Percentiles rank a stretch among this genome's conserved stretches.
Conservation (phyloP, 148 eudicot genomes). For the Amaranthus hypochondriacus region DNA sequence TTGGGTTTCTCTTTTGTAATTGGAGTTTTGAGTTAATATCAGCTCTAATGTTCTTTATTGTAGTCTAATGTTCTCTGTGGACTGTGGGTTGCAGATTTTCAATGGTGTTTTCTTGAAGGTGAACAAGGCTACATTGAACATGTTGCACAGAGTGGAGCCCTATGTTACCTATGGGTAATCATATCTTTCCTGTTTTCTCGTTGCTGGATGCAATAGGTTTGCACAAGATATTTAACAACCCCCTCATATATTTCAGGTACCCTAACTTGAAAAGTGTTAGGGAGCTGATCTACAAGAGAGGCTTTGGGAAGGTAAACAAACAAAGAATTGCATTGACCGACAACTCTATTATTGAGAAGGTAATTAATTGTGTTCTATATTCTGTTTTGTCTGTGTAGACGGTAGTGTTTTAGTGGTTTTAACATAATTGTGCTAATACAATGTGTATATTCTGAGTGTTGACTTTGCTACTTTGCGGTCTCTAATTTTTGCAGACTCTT, state of each 20-base stretch:
- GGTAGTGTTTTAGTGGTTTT: no score
- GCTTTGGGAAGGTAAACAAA: constrained; percentile 69
- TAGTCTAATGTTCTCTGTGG: neutral
- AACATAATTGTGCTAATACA: no score
- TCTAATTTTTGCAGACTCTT: constrained; percentile 32
- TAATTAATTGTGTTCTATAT: constrained; percentile 1
- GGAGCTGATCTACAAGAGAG: constrained; percentile 81
- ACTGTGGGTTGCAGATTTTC: constrained; percentile 54
- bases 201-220: neutral
- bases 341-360: constrained; percentile 66
- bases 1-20: no score
- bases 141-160: constrained; percentile 88
- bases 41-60: neutral
- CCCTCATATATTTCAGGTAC: constrained; percentile 32
- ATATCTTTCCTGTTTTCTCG: neutral
- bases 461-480: neutral
- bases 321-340: constrained; percentile 73
- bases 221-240: neutral
- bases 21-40: neutral
- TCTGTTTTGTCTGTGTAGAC: neutral
- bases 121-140: constrained; percentile 77
- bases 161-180: constrained; percentile 76
- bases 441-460: no score
- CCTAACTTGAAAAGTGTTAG: constrained; percentile 81
- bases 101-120: constrained; percentile 82